Evolutionary conservation across 495 filamentous ascomycete genomes (phyloP).

Genomic region (Neurospora tetrasperma): DNA sequence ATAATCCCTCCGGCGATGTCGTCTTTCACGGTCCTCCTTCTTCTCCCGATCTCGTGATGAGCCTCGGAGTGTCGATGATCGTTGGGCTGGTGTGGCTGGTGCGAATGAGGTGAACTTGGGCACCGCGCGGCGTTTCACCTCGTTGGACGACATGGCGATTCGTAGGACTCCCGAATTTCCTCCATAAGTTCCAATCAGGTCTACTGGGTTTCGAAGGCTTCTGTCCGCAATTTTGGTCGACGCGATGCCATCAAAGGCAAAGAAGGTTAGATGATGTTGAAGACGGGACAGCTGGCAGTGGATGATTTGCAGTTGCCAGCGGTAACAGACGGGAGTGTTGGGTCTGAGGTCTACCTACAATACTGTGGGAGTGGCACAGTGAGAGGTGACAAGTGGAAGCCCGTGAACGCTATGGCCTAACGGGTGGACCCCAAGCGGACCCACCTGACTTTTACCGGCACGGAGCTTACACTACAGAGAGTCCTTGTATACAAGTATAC

Average conservation of each 20-base stretch:
- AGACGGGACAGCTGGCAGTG: not conserved
- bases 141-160: conserved; percentile 21
- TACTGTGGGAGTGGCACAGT: not conserved
- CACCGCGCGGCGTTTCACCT: conserved; percentile 28
- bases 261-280: not conserved
- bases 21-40: not conserved
- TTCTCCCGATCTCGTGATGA: not conserved
- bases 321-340: not conserved
- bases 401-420: too few relatives aligned
- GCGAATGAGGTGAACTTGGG: conserved; percentile 65
- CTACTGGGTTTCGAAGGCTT: not conserved
- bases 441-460: not conserved
- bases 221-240: not conserved
- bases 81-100: conserved; percentile 18
- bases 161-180: not conserved
- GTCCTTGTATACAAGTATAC: too few relatives aligned
- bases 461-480: not conserved
- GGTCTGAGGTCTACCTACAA: not conserved
- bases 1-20: not conserved
- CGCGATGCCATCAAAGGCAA: not conserved
- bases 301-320: not conserved
- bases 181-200: not conserved
- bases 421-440: not conserved
- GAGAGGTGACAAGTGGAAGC: not conserved
- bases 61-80: not conserved